Base-by-base conservation (phyloP, 441 rosid species). In the Sinapis alba region DNA sequence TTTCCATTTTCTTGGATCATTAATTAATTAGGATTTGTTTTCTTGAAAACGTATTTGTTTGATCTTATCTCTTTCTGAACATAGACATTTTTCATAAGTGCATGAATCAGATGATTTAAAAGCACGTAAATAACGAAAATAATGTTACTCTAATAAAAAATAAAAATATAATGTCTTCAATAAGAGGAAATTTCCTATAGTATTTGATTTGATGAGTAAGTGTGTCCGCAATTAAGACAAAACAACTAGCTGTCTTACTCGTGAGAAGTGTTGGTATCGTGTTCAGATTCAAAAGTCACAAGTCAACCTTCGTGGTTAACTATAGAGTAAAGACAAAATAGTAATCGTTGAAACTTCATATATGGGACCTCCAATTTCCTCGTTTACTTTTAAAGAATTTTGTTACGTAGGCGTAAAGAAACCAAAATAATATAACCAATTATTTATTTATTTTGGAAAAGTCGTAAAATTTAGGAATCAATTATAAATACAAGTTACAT, bases 291-390 rank as follows among this genome's bases (percentile, higher is more conserved):
- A 68, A 5, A 75, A 7, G 69, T 69, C 45, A 62, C 36, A 36
- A 69, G 63, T 75, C 74, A 53, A 75, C 69, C 15, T 53, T 75
- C 34, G 69, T 68, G 30, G 56, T 21, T 67, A 47, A 66, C 65
- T 34, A 34, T 60, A 28, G 50, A 36, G 18, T 62, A 53, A 27
- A 19, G 70, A 76, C 74, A 62, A 38, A 60, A 51, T 27, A 68
- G 64, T 51, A 20, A 68, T 61, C 1, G 69, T 62, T 75, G 68
- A 75, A 61, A 36, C 60, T 5, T 60, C 21, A n/a, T 16, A 45
- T 20, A 19, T 6, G 43, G 59, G 15, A 53, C 8, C 41, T 50
- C 63, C 21, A 24, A 27, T 34, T 32, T 62, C 20, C 27, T 51
- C 76, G 64, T 53, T 72, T 5, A 53, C 57, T 64, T 63, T 72